phyloP scores from a whole-genome alignment of 306 rosid species.

The Oemleria cerasiformis region DNA sequence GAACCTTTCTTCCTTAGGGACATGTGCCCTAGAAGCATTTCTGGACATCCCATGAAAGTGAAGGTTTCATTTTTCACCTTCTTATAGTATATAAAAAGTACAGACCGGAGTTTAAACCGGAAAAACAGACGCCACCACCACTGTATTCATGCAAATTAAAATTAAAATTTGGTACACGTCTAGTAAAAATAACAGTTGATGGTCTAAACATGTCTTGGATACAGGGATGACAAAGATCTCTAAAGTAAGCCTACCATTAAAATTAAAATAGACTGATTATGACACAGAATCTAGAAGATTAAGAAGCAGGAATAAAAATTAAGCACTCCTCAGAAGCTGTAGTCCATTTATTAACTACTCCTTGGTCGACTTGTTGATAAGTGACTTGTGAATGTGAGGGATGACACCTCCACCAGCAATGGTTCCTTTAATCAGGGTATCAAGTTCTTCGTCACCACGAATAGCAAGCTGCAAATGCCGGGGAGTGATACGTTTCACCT shows the following conservation, averaged over 20 bases:
- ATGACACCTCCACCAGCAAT: constrained; percentile 79
- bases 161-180: background rate
- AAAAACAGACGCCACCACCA: background rate
- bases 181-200: background rate
- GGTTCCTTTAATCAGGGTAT: constrained; percentile 69
- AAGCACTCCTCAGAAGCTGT: constrained; percentile 8
- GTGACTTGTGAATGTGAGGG: constrained; percentile 77
- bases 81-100: background rate
- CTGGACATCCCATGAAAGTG: background rate
- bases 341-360: constrained; percentile 39
- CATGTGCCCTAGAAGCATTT: background rate
- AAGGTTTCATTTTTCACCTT: background rate
- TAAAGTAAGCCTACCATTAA: constrained; percentile 9
- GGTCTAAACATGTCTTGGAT: background rate
- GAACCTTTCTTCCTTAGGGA: no score
- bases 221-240: background rate
- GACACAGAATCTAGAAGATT: constrained; percentile 26
- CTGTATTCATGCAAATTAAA: background rate
- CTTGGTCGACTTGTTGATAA: constrained; percentile 73
- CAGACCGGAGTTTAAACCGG: background rate
- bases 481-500: constrained; percentile 71
- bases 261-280: background rate
- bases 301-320: constrained; percentile 23
- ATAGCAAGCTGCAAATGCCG: constrained; percentile 79
- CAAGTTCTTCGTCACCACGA: constrained; percentile 75